Percentiles rank a stretch among this genome's conserved stretches.
These are phyloP conservation scores for Aspergillus japonicus DNA, from an alignment of 2,329 filamentous ascomycete species.

Conservation along the genomic window DNA sequence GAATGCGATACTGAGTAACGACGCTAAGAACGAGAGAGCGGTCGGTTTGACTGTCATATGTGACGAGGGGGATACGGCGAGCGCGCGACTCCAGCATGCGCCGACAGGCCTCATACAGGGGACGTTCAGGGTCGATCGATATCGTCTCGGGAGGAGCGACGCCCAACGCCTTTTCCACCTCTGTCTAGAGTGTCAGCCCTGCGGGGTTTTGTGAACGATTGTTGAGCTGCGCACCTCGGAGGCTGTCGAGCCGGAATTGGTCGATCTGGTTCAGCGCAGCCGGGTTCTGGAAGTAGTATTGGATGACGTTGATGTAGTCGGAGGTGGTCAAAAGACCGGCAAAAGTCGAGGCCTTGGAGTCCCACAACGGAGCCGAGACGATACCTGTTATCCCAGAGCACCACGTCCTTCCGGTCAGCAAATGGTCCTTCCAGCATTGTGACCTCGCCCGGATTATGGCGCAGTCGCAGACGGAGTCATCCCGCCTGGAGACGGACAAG, in stretches of 20 bases:
- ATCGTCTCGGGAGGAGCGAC: conserved; percentile 90
- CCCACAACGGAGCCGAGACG: conserved; percentile 95
- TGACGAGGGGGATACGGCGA: conserved; percentile 88
- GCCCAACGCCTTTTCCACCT: conserved; percentile 92
- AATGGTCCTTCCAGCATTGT: conserved; percentile 4
- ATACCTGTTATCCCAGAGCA: conserved; percentile 63
- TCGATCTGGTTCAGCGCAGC: conserved; percentile 87
- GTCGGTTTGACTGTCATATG: conserved; percentile 89
- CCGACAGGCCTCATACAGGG: conserved; percentile 91
- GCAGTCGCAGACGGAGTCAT: neutral
- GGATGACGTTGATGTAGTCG: conserved; percentile 97
- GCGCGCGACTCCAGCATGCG: conserved; percentile 93
- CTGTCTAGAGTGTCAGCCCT: conserved; percentile 48
- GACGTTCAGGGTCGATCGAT: conserved; percentile 86
- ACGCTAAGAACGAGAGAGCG: conserved; percentile 93
- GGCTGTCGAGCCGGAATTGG: conserved; percentile 86
- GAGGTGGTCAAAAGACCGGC: conserved; percentile 92
- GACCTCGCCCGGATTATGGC: neutral
- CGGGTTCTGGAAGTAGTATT: conserved; percentile 98
- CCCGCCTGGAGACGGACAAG: neutral
- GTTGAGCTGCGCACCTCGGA: conserved; percentile 65
- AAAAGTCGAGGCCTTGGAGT: conserved; percentile 88
- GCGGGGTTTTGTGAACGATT: neutral
- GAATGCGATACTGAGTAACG: conserved; percentile 94
- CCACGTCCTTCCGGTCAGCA: conserved; percentile 21